Percentiles rank a stretch among this genome's conserved stretches.
phyloP scores from a whole-genome alignment of 805 yeast genomes.

The Yamadazyma scolyti region DNA sequence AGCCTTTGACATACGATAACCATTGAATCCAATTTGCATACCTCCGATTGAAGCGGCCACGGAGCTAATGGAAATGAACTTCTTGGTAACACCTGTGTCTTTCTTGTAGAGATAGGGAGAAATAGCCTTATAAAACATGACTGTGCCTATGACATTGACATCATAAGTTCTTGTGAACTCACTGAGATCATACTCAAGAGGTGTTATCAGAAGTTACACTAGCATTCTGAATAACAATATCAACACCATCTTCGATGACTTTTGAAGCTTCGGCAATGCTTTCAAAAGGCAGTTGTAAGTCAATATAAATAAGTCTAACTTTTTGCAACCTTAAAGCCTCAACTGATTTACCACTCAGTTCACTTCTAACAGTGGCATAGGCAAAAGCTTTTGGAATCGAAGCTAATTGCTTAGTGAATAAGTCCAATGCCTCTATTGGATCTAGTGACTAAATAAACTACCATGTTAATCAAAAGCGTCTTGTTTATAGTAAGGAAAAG shows the following conservation, averaged over 20 bases:
- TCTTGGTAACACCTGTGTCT: slow-evolving; percentile 1
- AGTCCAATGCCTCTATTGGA: slow-evolving; percentile 43
- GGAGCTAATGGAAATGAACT: slow-evolving; percentile 18
- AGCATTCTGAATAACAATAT: slow-evolving; percentile 31
- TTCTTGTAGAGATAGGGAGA: slow-evolving; percentile 3
- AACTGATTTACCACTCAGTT: slow-evolving; percentile 19
- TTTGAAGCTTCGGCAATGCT: slow-evolving; percentile 5
- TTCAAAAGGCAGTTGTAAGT: slow-evolving; percentile 13
- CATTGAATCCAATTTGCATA: slow-evolving; percentile 17
- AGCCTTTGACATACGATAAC: slow-evolving; percentile 33
- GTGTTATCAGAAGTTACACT: slow-evolving; percentile 11
- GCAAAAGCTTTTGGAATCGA: slow-evolving; percentile 24
- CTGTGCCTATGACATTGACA: slow-evolving; percentile 2
- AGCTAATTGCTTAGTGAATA: slow-evolving; percentile 21
- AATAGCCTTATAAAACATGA: slow-evolving; percentile 4
- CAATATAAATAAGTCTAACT: slow-evolving; percentile 9
- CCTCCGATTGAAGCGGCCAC: slow-evolving; percentile 9
- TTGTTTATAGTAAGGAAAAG: no score
- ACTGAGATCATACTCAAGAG: neutral
- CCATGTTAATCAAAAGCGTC: no score
- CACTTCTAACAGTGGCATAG: slow-evolving; percentile 37
- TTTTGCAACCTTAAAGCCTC: slow-evolving; percentile 7
- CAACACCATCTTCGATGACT: slow-evolving; percentile 20
- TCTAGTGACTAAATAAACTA: slow-evolving; percentile 24
- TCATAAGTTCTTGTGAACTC: slow-evolving; percentile 1